Base-by-base conservation (phyloP, 768 basidiomycete genomes). In the Symmetrospora coprosmae region DNA sequence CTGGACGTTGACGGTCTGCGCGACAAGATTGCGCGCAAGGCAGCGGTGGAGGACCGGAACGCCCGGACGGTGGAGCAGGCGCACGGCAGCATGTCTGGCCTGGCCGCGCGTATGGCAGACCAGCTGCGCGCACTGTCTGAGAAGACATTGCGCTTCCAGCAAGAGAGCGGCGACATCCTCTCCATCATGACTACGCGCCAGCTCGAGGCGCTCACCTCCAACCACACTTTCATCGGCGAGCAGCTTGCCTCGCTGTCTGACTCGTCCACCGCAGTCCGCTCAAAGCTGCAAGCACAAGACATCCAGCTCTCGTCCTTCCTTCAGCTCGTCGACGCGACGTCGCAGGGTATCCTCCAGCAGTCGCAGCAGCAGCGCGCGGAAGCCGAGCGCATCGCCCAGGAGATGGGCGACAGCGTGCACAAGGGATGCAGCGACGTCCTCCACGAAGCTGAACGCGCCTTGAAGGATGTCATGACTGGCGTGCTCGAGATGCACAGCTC, bases 1-100 rank as follows among this genome's bases (percentile, higher is more conserved):
- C 28, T 23, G 34, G 62, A 63, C 47, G 47, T 45, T 21, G 52
- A 59, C n/a, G 62, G 62, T 14, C 33, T 63, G 38, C 33, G 53
- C 37, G 55, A 55, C 14, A 63, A 63, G 46, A 59, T 63, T 16
- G 41, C 30, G 4, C 55, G 55, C 8, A 46, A 39, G 23, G 27
- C 43, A 37, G n/a, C 28, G 2, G 43, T 38, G n/a, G 55, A 58
- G 41, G 39, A 58, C 27, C 28, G 28, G 23, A 58, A 58, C 27
- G 62, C 41, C 16, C 23, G 43, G 17, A 51, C 27, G 23, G 28
- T 61, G 14, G 19, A 33, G 13, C 21, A 21, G 14, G 49, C 60
- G 17, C 51, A 43, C 23, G 3, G 38, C 25, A 28, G 56, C 16
- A 31, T 21, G 52, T n/a, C n/a, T n/a, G n/a, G n/a, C n/a, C n/a